Base-by-base conservation (phyloP, 1,139 yeast genomes). In the Kodamaea alishanica region DNA sequence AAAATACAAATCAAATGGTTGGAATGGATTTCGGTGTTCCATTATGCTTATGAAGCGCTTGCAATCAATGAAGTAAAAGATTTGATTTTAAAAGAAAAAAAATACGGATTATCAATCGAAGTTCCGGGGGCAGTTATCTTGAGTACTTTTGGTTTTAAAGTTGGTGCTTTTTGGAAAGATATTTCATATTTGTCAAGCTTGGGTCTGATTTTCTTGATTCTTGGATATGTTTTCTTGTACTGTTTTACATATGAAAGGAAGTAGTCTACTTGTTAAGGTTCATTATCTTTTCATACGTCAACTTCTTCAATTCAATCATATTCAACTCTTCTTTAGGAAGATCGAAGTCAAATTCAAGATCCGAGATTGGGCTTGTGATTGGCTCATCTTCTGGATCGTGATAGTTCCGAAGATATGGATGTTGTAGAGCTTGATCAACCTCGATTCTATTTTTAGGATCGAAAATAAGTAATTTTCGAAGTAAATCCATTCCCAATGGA, bases 51-150 rank as follows among this genome's bases (percentile, higher is more conserved):
- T 57, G 98, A 92, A 58, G 87, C 97, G 0, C 69, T 92, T 48
- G 75, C 90, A 1, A 90, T 92, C 39, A 92, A 92, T 58, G 98
- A 92, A 59, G 97, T 92, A n/a, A 84, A 82, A 55, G 87, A 87
- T 36, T 72, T 92, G 55, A 81, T 88, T 8, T 71, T 92, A 52
- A 81, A 79, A 47, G 98, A 92, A 57, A 82, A 81, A 58, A 92
- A 92, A 61, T 92, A 82, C 55, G 98, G 98, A 0, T 73, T 92
- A 32, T 85, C 92, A 37, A 92, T 92, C 49, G 96, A 89, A 61
- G 95, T 92, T n/a, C 98, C 98, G 0, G 98, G 98, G 5, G 97
- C 98, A 1, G 94, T 95, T 1, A 92, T 92, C 44, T 73, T 92
- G 49, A 85, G 95, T 50, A 89, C 97, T 0, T 92, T 92, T 68